Evolutionary conservation across 2,329 filamentous ascomycete genomes (phyloP), one percentile per base, ranked within the genome.

Genomic region (Calycina herbarum): DNA sequence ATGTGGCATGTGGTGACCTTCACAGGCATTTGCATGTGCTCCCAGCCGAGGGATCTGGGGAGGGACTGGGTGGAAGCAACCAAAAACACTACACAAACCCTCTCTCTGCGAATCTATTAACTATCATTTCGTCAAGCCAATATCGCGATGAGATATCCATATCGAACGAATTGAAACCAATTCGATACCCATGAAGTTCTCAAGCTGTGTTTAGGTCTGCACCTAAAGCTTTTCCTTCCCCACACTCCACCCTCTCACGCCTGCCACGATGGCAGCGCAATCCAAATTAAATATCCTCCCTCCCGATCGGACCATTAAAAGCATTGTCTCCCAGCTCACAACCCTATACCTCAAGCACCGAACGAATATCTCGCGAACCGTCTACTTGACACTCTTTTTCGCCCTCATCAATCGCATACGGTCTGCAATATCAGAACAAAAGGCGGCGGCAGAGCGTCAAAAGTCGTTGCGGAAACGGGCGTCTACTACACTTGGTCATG

Each of bases 361-460:
- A 72, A 92, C 88, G 61, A 87, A 87, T 71, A 93, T 97, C 78
- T 94, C 92, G 27, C 89, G 92, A 74, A 88, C 87, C 69, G 87
- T 96, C 72, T 96, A 96, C 81, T 82, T 96, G 68, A 89, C 92
- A 33, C 85, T 97, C 71, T 87, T 91, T 72, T 81, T 94, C 71
- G 88, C 92, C 59, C 86, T 97, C 67, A 83, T 89, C 67, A 94
- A 96, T 78, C 93, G 95, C 73, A 89, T 98, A 63, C 93, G 94
- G 73, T 89, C 93, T 85, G 94, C 94, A 73, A 90, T 98, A 75
- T 89, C 91, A 66, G 94, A 97, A 77, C 95, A 98, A 78, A 97
- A 96, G 78, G 91, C 92, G 17, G 92, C 93, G 2, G 90, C 91
- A 1, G 82, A 82, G 62, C 86, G 89, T 68, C 88, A 91, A 66